These are phyloP conservation scores for Withania somnifera DNA, from an alignment of 305 asterid genomes.

Conservation along the genomic window DNA sequence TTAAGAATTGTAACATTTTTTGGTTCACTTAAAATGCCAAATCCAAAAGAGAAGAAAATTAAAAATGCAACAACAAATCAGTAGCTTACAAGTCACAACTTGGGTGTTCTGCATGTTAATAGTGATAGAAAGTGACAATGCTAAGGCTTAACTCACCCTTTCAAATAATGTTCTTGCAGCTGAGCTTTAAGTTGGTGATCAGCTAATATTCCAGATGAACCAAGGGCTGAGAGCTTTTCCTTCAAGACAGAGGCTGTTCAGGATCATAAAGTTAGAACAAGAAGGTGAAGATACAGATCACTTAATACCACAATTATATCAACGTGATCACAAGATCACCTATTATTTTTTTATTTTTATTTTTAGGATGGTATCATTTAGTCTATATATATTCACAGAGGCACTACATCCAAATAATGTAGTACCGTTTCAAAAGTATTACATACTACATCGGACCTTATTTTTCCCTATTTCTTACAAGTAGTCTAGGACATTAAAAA, in stretches of 20 bases:
- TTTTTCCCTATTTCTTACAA: no score
- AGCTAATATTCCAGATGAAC: constrained; percentile 98
- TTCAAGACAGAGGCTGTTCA: constrained; percentile 82
- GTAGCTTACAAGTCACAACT: neutral
- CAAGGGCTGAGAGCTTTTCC: constrained; percentile 94
- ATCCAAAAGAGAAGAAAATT: neutral
- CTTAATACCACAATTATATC: neutral
- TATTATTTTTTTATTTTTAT: no score
- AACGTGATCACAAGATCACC: neutral
- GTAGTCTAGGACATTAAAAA: no score
- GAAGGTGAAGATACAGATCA: neutral
- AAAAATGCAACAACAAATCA: neutral
- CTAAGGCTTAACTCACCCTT: constrained; percentile 59
- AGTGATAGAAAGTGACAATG: neutral
- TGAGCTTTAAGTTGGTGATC: constrained; percentile 99
- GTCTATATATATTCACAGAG: no score
- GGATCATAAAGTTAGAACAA: constrained; percentile 22
- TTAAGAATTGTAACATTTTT: neutral
- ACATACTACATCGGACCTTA: no score
- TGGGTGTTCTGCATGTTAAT: neutral
- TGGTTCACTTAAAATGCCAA: neutral
- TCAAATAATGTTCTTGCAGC: constrained; percentile 88
- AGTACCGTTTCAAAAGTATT: no score
- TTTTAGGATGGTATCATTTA: neutral
- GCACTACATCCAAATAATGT: no score